Evolutionary conservation across 805 yeast genomes (phyloP).

Genomic region (Zygosaccharomyces bisporus): DNA sequence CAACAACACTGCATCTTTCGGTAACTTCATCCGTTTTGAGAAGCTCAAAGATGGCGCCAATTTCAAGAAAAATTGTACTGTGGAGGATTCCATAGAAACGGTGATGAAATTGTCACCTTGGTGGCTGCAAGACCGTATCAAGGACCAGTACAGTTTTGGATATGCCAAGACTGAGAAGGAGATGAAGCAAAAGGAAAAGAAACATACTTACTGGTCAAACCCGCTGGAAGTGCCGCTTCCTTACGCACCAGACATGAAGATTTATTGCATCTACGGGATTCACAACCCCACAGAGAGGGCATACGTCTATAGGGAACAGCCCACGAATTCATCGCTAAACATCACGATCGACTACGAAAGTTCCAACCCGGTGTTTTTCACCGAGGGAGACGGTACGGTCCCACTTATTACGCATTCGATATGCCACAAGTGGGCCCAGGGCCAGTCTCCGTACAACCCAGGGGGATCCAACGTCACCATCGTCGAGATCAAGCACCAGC

Average conservation of each 20-base stretch:
- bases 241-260: conserved; percentile 85
- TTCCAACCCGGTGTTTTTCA: conserved; percentile 62
- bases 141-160: conserved; percentile 76
- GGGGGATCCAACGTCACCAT: conserved; percentile 66
- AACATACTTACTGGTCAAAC: conserved; percentile 83
- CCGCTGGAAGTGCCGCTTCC: conserved; percentile 92
- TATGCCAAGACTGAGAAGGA: conserved; percentile 58
- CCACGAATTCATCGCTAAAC: conserved; percentile 50
- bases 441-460: conserved; percentile 68
- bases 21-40: conserved; percentile 66
- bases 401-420: conserved; percentile 81
- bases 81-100: conserved; percentile 63
- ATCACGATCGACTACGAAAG: conserved; percentile 67
- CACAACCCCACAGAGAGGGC: conserved; percentile 96
- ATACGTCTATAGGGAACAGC: conserved; percentile 75
- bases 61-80: conserved; percentile 49
- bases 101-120: conserved; percentile 62
- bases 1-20: conserved; percentile 43
- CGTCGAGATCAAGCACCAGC: conserved; percentile 91
- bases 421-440: conserved; percentile 86
- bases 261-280: conserved; percentile 91
- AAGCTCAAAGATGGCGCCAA: conserved; percentile 9
- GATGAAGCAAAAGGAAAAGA: conserved; percentile 59
- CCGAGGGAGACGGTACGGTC: conserved; percentile 97
- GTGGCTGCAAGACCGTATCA: conserved; percentile 68